Conservation (phyloP, 73 alveolate species). For the Urostyla sp. region DNA sequence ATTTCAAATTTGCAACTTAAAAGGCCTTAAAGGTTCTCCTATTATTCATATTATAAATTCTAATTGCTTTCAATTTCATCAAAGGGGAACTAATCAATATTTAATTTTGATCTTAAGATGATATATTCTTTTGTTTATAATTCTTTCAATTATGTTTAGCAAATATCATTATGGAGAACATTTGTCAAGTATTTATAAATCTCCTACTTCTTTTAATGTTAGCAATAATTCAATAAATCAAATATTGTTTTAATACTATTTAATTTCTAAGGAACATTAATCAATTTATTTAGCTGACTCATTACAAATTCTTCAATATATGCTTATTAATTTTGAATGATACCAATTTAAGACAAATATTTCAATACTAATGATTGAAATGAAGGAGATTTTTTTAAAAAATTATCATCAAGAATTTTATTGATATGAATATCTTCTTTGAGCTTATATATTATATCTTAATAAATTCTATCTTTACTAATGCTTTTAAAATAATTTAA, state of each 20-base stretch:
- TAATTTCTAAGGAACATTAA: neutral
- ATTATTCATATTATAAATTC: neutral
- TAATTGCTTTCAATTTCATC: neutral
- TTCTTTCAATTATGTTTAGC: neutral
- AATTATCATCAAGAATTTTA: neutral
- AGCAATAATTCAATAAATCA: neutral
- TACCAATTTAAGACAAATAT: neutral
- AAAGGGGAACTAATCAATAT: slow-evolving; percentile 37
- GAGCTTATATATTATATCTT: neutral
- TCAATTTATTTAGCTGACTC: neutral
- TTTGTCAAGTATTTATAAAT: neutral
- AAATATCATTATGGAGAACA: neutral
- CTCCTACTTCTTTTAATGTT: neutral
- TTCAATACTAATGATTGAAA: neutral
- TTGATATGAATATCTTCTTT: neutral
- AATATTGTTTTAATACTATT: neutral
- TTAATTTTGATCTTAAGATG: slow-evolving; percentile 20
- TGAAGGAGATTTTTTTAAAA: neutral
- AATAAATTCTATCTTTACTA: neutral
- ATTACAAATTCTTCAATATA: neutral
- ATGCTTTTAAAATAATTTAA: slow-evolving; percentile 5
- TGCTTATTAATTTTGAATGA: neutral
- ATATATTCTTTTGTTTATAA: slow-evolving; percentile 29
- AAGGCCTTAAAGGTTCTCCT: neutral
- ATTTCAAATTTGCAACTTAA: slow-evolving; percentile 9